Base-by-base conservation (phyloP, 2,329 filamentous ascomycete genomes). In the Gnomoniopsis smithogilvyi region DNA sequence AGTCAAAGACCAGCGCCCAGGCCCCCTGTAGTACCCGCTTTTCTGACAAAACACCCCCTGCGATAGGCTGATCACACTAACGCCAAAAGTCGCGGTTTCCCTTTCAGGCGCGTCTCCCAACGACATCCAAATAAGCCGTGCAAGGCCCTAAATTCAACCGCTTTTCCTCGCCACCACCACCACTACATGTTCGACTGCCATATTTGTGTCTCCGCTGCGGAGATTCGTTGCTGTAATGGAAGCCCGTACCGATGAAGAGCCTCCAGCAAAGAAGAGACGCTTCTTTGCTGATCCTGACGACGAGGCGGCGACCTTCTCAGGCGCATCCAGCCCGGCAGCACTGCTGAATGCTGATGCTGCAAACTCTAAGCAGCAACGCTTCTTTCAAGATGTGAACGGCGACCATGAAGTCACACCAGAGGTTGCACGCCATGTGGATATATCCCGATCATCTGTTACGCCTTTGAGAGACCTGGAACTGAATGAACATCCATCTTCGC, bases 41-140 rank as follows among this genome's bases (percentile, higher is more conserved):
- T 64, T 52, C 21, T 52, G 56, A 61, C 59, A 51, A 65, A 67
- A 70, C 67, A 63, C 67, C 69, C 66, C 76, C 76, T 70, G 67
- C 78, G 76, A 76, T 62, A 59, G 61, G 71, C 70, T 65, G 67
- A 24, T 33, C 47, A 22, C 21, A 11, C 6, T 50, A 53, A 73
- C 75, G 68, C 70, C 68, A 60, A 60, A 59, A 65, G 66, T 70
- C 73, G 73, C 73, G 69, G 62, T 55, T 55, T 62, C 59, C 48
- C 60, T 56, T 52, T 53, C 12, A 57, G 58, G 65, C 76, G 76
- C 76, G 76, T 77, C 75, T 75, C 70, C 67, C 54, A 49, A 15
- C 17, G 14, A 38, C 34, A 2, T 41, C 33, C 17, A 11, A 41
- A 24, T 19, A 30, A 34, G 19, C 19, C 24, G 30, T 56, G 33